Percentiles rank a stretch among this genome's conserved stretches.
These are phyloP conservation scores for Ceratobasidium sp. DNA, from an alignment of 1,284 basidiomycete genomes.

Conservation along the genomic window DNA sequence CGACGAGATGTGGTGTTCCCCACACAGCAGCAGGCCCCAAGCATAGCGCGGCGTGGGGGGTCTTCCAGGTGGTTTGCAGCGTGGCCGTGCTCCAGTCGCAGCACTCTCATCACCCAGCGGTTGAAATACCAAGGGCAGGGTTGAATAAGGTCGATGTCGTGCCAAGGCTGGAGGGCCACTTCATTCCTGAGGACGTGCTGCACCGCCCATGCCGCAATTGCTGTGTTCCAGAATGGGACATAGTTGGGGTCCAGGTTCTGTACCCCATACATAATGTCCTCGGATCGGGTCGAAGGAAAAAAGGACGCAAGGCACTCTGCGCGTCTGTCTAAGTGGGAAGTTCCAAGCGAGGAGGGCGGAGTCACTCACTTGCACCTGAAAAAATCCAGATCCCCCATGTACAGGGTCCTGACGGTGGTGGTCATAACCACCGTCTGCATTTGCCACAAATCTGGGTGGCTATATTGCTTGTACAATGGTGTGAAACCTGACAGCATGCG, in stretches of 20 bases:
- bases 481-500: neutral
- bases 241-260: neutral
- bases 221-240: neutral
- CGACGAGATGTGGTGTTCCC: neutral
- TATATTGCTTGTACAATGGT: neutral
- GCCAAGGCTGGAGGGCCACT: neutral
- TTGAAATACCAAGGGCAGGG: neutral
- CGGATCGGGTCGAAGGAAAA: neutral
- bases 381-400: neutral
- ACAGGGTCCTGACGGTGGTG: neutral
- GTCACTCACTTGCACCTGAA: neutral
- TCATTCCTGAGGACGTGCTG: neutral
- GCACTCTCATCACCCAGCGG: neutral
- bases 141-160: neutral
- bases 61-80: neutral
- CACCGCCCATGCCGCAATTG: neutral
- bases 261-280: neutral
- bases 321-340: too few relatives aligned
- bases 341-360: too few relatives aligned
- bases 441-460: constrained; percentile 12
- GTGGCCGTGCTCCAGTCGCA: neutral
- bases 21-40: neutral
- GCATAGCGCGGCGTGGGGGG: neutral
- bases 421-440: neutral
- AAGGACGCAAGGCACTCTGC: too few relatives aligned